Evolutionary conservation across 2,329 filamentous ascomycete species (phyloP).

Genomic region (Aspergillus glaucus): DNA sequence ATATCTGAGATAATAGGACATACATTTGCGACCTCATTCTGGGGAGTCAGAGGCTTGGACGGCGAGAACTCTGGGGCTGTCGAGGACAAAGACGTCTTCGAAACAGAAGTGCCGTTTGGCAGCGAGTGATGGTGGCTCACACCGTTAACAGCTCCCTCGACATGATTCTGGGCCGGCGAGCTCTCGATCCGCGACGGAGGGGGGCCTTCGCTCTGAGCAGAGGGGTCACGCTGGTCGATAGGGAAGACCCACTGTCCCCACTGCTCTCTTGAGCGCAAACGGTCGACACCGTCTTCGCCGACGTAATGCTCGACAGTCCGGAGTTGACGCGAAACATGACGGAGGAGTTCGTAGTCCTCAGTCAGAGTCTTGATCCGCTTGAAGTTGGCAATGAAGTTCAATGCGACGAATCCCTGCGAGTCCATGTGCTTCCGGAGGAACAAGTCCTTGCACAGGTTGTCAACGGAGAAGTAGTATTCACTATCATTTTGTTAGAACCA

Average conservation of each 20-base stretch:
- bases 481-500: slow-evolving; percentile 42
- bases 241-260: slow-evolving; percentile 78
- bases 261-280: slow-evolving; percentile 65
- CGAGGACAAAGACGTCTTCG: slow-evolving; percentile 54
- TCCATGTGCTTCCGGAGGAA: slow-evolving; percentile 91
- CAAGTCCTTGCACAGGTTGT: slow-evolving; percentile 90
- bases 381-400: slow-evolving; percentile 77
- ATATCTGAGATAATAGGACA: slow-evolving; percentile 5
- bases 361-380: slow-evolving; percentile 72
- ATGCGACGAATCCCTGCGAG: slow-evolving; percentile 80
- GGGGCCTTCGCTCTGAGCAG: slow-evolving; percentile 69
- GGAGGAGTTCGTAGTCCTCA: slow-evolving; percentile 66
- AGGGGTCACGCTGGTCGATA: slow-evolving; percentile 62
- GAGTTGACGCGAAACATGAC: slow-evolving; percentile 67
- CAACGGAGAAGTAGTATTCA: slow-evolving; percentile 95
- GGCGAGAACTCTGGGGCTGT: slow-evolving; percentile 58
- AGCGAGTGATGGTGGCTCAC: slow-evolving; percentile 19
- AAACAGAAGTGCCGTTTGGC: slow-evolving; percentile 35
- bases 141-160: slow-evolving; percentile 28
- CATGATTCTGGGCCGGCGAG: slow-evolving; percentile 26
- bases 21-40: slow-evolving; percentile 34
- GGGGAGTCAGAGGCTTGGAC: slow-evolving; percentile 21
- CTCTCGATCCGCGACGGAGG: slow-evolving; percentile 33
- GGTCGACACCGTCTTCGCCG: slow-evolving; percentile 70
- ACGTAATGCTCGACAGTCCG: slow-evolving; percentile 66